phyloP scores from a whole-genome alignment of 2,329 filamentous ascomycete species.

The Chrysoporthe deuterocubensis region DNA sequence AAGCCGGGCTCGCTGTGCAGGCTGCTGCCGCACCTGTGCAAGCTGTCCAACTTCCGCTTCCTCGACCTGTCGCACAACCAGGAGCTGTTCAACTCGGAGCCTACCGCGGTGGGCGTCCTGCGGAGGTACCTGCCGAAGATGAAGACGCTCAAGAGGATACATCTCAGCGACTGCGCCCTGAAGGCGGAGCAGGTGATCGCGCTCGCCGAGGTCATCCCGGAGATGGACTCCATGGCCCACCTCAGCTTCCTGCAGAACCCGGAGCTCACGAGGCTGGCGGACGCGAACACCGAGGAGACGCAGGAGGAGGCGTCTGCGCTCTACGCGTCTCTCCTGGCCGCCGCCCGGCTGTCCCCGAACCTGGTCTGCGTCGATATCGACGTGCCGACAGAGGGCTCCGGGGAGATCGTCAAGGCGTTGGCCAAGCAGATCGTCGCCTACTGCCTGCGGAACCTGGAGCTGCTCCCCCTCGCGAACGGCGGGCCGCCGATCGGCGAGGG shows the following conservation, averaged over 20 bases:
- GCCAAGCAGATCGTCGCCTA: slow-evolving; percentile 96
- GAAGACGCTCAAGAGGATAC: slow-evolving; percentile 77
- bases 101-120: slow-evolving; percentile 75
- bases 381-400: slow-evolving; percentile 78
- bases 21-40: slow-evolving; percentile 74
- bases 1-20: slow-evolving; percentile 72
- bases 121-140: slow-evolving; percentile 84
- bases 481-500: slow-evolving; percentile 49
- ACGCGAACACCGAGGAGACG: slow-evolving; percentile 74
- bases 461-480: slow-evolving; percentile 63
- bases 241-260: slow-evolving; percentile 85
- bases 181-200: slow-evolving; percentile 88
- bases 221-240: slow-evolving; percentile 80
- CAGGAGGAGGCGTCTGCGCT: slow-evolving; percentile 95
- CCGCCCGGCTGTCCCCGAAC: slow-evolving; percentile 79
- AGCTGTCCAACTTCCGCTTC: slow-evolving; percentile 77
- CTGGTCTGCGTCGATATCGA: slow-evolving; percentile 93
- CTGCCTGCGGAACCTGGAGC: slow-evolving; percentile 88
- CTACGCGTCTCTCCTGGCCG: slow-evolving; percentile 89
- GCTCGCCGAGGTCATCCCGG: slow-evolving; percentile 86
- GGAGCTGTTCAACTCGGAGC: slow-evolving; percentile 72
- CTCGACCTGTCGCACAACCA: slow-evolving; percentile 92
- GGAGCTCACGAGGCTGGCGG: slow-evolving; percentile 70
- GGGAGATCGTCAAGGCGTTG: slow-evolving; percentile 87
- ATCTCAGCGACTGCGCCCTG: slow-evolving; percentile 83